A percentile compares a stretch with the other conserved stretches of the same genome.
phyloP scores from a whole-genome alignment of 768 basidiomycete genomes.

The Amanita rubescens region DNA sequence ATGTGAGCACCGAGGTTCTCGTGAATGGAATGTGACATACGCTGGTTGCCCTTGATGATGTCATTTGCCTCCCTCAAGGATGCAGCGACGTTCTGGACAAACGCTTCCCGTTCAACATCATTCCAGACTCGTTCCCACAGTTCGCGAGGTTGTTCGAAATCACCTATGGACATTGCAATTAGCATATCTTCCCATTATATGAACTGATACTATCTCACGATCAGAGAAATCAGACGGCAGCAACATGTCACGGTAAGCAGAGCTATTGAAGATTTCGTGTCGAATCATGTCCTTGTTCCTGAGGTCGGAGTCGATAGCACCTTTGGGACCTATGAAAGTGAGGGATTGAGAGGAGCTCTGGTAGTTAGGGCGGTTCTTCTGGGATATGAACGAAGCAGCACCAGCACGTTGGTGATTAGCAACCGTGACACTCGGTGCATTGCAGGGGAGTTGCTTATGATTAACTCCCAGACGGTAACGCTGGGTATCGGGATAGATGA shows the following conservation, averaged over 20 bases:
- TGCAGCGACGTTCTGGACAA: conserved; percentile 58
- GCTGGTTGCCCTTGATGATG: conserved; percentile 61
- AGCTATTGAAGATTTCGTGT: too few relatives aligned
- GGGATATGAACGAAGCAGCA: conserved; percentile 53
- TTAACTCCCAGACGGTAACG: conserved; percentile 77
- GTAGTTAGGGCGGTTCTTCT: too few relatives aligned
- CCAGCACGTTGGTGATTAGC: conserved; percentile 95
- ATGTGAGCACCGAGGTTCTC: too few relatives aligned
- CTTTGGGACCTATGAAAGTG: too few relatives aligned
- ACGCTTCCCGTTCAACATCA: conserved; percentile 50
- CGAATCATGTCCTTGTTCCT: too few relatives aligned
- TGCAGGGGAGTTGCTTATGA: conserved; percentile 85
- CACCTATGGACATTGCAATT: conserved; percentile 44
- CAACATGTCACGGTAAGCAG: too few relatives aligned
- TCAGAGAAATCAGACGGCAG: too few relatives aligned
- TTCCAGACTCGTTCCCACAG: conserved; percentile 65
- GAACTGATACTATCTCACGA: conserved; percentile 40
- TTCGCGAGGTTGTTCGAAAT: conserved; percentile 78
- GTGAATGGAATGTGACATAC: too few relatives aligned
- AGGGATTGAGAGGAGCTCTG: too few relatives aligned
- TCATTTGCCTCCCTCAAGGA: conserved; percentile 52
- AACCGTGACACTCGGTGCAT: conserved; percentile 64
- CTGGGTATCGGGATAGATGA: conserved; percentile 90
- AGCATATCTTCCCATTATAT: too few relatives aligned
- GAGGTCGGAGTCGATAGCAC: too few relatives aligned